phyloP scores from a whole-genome alignment of 2,329 filamentous ascomycete species.

The Clarireedia homoeocarpa region DNA sequence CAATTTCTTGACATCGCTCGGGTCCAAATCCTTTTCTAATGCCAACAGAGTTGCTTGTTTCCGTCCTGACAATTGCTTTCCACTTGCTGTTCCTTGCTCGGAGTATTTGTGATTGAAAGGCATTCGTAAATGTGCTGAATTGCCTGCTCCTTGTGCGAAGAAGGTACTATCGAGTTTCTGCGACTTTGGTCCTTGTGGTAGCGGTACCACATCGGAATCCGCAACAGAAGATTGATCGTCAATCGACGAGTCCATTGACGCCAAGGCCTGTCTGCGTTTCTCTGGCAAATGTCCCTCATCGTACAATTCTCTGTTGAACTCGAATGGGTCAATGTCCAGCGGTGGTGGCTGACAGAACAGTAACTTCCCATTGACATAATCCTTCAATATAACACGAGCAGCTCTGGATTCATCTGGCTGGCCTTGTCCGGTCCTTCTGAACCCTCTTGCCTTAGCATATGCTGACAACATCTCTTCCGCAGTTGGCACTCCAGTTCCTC shows the following conservation, averaged over 20 bases:
- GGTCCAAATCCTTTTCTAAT: slow-evolving; percentile 76
- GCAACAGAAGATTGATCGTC: slow-evolving; percentile 34
- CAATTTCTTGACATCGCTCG: slow-evolving; percentile 60
- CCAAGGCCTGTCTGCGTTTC: slow-evolving; percentile 64
- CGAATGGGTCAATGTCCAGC: slow-evolving; percentile 55
- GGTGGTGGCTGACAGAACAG: slow-evolving; percentile 88
- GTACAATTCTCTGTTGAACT: slow-evolving; percentile 89
- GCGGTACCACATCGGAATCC: slow-evolving; percentile 42
- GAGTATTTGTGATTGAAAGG: slow-evolving; percentile 90
- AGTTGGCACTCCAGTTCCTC: slow-evolving; percentile 79
- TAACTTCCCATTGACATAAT: slow-evolving; percentile 95
- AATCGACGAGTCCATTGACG: slow-evolving; percentile 29
- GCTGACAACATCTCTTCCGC: slow-evolving; percentile 77
- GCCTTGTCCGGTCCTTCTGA: slow-evolving; percentile 80
- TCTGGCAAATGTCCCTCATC: slow-evolving; percentile 73
- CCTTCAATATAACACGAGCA: slow-evolving; percentile 83
- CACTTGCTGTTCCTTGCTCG: slow-evolving; percentile 59
- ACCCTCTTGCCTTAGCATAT: slow-evolving; percentile 84
- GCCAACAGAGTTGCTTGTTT: slow-evolving; percentile 78
- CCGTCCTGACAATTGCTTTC: slow-evolving; percentile 69
- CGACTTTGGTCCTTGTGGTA: slow-evolving; percentile 63
- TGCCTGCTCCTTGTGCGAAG: slow-evolving; percentile 60
- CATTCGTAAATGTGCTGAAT: slow-evolving; percentile 59
- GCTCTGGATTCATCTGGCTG: slow-evolving; percentile 91
- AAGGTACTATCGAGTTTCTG: slow-evolving; percentile 79